phyloP scores from a whole-genome alignment of 495 filamentous ascomycete genomes.

The Durotheca rogersii region DNA sequence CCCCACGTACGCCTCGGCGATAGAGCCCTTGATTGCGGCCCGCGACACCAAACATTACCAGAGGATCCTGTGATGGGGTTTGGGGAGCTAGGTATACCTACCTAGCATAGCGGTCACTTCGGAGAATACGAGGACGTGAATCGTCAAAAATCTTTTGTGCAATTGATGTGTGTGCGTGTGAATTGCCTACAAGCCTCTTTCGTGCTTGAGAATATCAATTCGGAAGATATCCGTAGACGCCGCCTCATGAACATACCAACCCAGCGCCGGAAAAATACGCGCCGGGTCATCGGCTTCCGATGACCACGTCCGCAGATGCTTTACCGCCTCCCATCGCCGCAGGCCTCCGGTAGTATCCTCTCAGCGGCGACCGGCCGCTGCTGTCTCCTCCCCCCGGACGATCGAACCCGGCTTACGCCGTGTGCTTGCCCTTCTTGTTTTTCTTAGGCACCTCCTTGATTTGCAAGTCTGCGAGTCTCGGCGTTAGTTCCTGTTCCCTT shows the following conservation, averaged over 20 bases:
- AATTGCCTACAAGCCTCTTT: constrained; percentile 36
- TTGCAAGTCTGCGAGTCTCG: constrained; percentile 40
- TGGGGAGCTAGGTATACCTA: too few species aligned
- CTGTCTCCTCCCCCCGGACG: constrained; percentile 21
- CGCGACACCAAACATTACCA: constrained; percentile 50
- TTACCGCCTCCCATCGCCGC: constrained; percentile 12
- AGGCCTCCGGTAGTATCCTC: constrained; percentile 25
- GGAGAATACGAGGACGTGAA: not conserved
- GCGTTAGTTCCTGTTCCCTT: constrained; percentile 4
- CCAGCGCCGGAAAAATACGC: constrained; percentile 18
- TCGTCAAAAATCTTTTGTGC: constrained; percentile 29
- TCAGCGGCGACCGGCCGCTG: constrained; percentile 27
- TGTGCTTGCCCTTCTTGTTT: constrained; percentile 50
- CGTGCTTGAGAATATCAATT: constrained; percentile 38
- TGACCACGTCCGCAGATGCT: constrained; percentile 13
- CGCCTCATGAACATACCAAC: constrained; percentile 34
- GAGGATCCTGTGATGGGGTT: constrained; percentile 35
- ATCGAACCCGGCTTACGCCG: constrained; percentile 27
- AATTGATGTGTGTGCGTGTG: constrained; percentile 36
- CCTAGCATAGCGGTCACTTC: not conserved
- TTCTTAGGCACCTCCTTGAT: constrained; percentile 53
- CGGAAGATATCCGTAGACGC: constrained; percentile 47
- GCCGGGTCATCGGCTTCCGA: constrained; percentile 15
- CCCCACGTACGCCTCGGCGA: constrained; percentile 40
- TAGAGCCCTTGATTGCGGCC: constrained; percentile 32